Base-by-base conservation (phyloP, 305 asterid genomes). In the Rubia peregrina region DNA sequence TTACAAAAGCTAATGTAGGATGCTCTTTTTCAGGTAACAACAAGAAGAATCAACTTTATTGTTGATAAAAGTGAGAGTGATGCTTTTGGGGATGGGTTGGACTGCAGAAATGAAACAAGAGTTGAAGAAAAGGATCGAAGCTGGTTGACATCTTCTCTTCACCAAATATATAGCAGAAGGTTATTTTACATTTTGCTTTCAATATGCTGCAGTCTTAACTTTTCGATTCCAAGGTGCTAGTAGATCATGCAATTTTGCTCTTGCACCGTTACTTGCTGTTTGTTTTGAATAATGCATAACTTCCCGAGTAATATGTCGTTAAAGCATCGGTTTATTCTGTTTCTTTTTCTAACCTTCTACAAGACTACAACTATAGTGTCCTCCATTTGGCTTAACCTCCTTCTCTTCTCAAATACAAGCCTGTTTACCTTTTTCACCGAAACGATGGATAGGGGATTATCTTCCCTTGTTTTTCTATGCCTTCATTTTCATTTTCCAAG, bases 121-220 rank as follows among this genome's bases (percentile, higher is more conserved):
- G 87, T 87, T 76, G 87, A 86, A 79, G 98, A 89, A 76, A 90
- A 90, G 86, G 97, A 95, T 82, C 88, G 83, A 68, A 88, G 96
- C 86, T 95, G 99, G 99, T 81, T 83, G 79, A 84, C 90, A 73
- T 91, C 95, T 74, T 95, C 95, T 61, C 91, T 95, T 84, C 97
- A 95, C 83, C 98, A 95, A 85, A 91, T 95, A 75, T 91, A 87
- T 82, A 95, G 99, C 87, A 89, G 99, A 92, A 91, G 99, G 99
- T 95, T 74, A 2, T 41, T 60, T 61, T 22, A 48, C 7, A 48
- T n/a, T 73, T 60, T 68, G 49, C 65, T 17, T 30, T 9, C 38
- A 13, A 57, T 14, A 26, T 57, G 68, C 16, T 66, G 40, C 40
- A 7, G 49, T 14, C 0, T 36, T 51, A 43, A 7, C n/a, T 17